Evolutionary conservation across 192 early-diverging fungal genomes (phyloP), one percentile per base, ranked within the genome.

Genomic region (Mortierella antarctica): DNA sequence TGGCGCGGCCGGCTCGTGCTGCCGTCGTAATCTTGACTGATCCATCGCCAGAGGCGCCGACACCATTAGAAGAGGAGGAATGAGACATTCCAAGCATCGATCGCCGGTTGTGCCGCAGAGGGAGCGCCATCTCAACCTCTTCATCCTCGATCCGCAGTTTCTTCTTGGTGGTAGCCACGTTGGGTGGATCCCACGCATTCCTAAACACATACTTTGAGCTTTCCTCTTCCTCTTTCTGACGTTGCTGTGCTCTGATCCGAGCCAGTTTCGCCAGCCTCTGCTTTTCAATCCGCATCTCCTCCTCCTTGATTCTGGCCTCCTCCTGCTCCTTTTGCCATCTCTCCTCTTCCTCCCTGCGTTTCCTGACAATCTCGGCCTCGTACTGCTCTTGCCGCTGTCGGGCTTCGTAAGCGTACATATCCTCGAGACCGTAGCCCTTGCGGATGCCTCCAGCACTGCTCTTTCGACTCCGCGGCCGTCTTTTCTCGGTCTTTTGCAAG

Each of bases 161-260:
- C 65, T 80, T 80, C 65, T 72, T 80, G 8, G 57, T 56, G 13
- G 58, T 15, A 9, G 59, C 49, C 1, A 62, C 41, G 23, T 72
- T 68, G n/a, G 77, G 77, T 13, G 77, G 70, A 68, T 80, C 77
- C 77, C 77, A 80, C 0, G 77, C 77, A 18, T 80, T 80, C 47
- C 77, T 67, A 41, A 80, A 80, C 13, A 50, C 65, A 53, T 80
- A 80, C 6, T 12, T 7, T 12, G 70, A 67, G 45, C 51, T 40
- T 12, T 71, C 64, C 23, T 80, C 57, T 21, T 72, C 58, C 44
- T 66, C 52, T 41, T 41, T 67, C 69, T 49, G 60, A 4, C 51
- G 62, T 41, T 72, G 56, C 23, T 67, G 42, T 3, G 47, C 54
- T 15, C n/a, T 60, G 13, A 68, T 50, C 15, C 39, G 49, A 17